Base-by-base conservation (phyloP, 2,329 filamentous ascomycete genomes). In the Ophiognomonia clavigignenti-juglandacearum region DNA sequence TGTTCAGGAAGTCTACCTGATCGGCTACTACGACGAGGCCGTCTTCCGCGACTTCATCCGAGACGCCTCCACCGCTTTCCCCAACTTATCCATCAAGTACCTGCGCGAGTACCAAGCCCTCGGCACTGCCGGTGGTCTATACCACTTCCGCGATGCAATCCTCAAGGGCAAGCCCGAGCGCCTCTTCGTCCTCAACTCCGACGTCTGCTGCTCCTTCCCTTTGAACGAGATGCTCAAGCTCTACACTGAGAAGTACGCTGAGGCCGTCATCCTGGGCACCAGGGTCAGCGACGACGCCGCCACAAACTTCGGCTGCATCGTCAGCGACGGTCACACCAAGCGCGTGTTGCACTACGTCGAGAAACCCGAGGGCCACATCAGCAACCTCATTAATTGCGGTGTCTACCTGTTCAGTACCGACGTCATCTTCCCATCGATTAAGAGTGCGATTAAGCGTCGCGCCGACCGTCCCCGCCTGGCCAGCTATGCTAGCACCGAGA, bases 11-110 rank as follows among this genome's bases (percentile, higher is more conserved):
- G 92, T 98, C 59, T 91, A 93, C 74, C 85, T 98, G 62, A 95
- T 98, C 63, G 93, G 93, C 63, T 98, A 98, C 80, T 98, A 97
- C 69, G 93, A 98, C 66, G 93, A 97, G 73, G 80, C 82, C 37
- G 88, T 97, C 61, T 96, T 97, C 80, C 87, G 90, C 62, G 91
- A 96, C 71, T 97, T 97, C 73, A 95, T 97, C 75, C 96, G 95
- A 71, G 87, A 95, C 64, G 82, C 90, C 52, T 76, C 83, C 52
- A 81, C 81, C 66, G 86, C 88, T 64, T 95, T 95, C 72, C 89
- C 91, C 45, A 81, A 88, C 63, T 82, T 97, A 60, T 83, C 83
- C 59, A 89, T 97, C 71, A 89, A 91, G 68, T 98, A 98, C 73
- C 82, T 98, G 45, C 88, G 93, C 64, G 93, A 98, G 75, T 98